Base-by-base conservation (phyloP, 2,329 filamentous ascomycete species). In the Calonectria hawksworthii region DNA sequence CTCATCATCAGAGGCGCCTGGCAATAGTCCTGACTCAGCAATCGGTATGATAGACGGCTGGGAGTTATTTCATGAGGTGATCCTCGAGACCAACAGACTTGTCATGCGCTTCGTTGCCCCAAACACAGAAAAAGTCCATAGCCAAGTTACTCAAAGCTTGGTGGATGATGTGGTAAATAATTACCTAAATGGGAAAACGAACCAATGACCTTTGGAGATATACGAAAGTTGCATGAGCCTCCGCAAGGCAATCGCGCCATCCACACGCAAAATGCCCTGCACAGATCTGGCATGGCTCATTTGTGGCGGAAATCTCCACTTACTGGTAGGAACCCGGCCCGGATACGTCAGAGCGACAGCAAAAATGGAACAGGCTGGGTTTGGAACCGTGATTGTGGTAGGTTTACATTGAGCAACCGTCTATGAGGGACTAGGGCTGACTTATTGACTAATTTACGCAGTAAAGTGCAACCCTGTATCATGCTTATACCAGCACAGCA, bases 21-120 rank as follows among this genome's bases (percentile, higher is more conserved):
- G 54, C 21, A 74, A 67, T 44, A 76, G 74, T 13, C 67, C 74
- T 14, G 76, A 71, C 52, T 74, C 76, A 16, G 64, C 38, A 16
- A 52, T 59, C 11, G 41, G 63, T 8, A 64, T 74, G n/a, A 71
- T 73, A 2, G 79, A 78, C 30, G 77, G 78, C 32, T 83, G 79
- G 52, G 82, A 83, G 23, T 74, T 84, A n/a, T 76, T 79, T 44
- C 81, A 83, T 74, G 76, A 76, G 11, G 72, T 80, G 21, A 74
- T 78, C 28, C 75, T 82, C 26, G 80, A 84, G 74, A 76, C 80
- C 14, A 82, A 80, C 63, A 76, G 74, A 34, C 72, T 83, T 61
- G 70, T 83, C 59, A 83, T 84, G 81, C 80, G 80, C 3, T 80
- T 83, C 67, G 78, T 82, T 18, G 67, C 74, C 36, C 75, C 77